phyloP scores from a whole-genome alignment of 2,329 filamentous ascomycete genomes.

The Fusarium udum region DNA sequence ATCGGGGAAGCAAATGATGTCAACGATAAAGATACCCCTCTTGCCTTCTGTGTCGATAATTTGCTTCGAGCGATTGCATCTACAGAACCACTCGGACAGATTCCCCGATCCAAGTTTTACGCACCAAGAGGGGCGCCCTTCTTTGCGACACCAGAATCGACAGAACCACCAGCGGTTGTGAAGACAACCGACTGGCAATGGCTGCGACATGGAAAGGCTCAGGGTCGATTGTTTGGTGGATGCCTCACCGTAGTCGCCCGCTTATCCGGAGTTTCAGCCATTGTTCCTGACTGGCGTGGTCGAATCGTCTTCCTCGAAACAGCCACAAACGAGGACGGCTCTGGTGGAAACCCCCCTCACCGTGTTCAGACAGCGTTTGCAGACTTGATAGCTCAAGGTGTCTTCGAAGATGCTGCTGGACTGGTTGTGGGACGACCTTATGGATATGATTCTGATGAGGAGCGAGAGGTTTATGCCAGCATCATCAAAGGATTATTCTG shows the following conservation, averaged over 20 bases:
- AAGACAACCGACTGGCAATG: constrained; percentile 49
- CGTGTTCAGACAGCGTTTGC: constrained; percentile 49
- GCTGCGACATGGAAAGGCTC: constrained; percentile 48
- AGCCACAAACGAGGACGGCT: constrained; percentile 45
- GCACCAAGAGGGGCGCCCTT: constrained; percentile 38
- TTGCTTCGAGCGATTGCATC: constrained; percentile 47
- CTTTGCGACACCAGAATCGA: constrained; percentile 36
- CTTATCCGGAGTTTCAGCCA: constrained; percentile 46
- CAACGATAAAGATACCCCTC: constrained; percentile 40
- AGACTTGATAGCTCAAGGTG: constrained; percentile 53
- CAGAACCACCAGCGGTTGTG: constrained; percentile 42
- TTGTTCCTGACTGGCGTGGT: constrained; percentile 51
- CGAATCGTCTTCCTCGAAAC: constrained; percentile 55
- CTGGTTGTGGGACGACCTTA: constrained; percentile 54
- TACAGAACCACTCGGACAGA: constrained; percentile 42
- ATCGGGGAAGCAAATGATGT: constrained; percentile 45
- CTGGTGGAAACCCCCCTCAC: constrained; percentile 29
- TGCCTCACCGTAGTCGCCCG: constrained; percentile 54
- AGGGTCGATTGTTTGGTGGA: constrained; percentile 57
- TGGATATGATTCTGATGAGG: constrained; percentile 50
- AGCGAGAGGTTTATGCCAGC: constrained; percentile 42
- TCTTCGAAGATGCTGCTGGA: constrained; percentile 53
- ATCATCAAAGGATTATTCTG: constrained; percentile 49
- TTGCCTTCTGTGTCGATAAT: constrained; percentile 45
- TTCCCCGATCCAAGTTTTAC: constrained; percentile 48